phyloP scores from a whole-genome alignment of 805 yeast species.

The Suhomyces faveliae region DNA sequence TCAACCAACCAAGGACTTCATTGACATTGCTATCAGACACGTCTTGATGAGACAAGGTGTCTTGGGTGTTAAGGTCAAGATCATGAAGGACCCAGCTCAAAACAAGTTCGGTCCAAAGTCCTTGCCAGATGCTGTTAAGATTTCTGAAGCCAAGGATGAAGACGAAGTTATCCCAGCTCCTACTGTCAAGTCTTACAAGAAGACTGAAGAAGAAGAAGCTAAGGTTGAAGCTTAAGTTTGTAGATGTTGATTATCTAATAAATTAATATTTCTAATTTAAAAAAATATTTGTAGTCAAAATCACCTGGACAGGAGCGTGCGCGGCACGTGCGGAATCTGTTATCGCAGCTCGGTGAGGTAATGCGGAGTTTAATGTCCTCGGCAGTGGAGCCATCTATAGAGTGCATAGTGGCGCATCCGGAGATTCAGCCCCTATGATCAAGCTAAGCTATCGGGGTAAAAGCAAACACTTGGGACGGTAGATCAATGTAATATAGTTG shows the following conservation, averaged over 20 bases:
- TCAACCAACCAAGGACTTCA: constrained; percentile 99
- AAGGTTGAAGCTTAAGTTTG: constrained; percentile 12
- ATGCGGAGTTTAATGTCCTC: not conserved
- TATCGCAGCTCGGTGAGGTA: not conserved
- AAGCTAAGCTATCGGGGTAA: not conserved
- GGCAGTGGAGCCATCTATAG: not conserved
- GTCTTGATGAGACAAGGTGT: constrained; percentile 99
- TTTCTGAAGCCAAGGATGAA: constrained; percentile 94
- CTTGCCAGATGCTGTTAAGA: constrained; percentile 92
- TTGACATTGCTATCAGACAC: constrained; percentile 99
- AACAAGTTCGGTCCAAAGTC: constrained; percentile 84
- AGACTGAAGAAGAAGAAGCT: constrained; percentile 32
- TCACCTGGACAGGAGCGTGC: not conserved
- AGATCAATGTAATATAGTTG: not conserved
- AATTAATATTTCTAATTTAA: constrained; percentile 3
- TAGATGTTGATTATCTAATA: constrained; percentile 2
- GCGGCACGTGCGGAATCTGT: not conserved
- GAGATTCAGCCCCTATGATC: not conserved
- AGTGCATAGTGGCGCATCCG: not conserved
- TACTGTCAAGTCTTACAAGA: constrained; percentile 70
- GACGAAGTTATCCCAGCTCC: constrained; percentile 72
- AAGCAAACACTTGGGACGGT: not conserved
- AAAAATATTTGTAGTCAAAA: not conserved
- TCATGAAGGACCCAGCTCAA: constrained; percentile 97
- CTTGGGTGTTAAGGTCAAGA: constrained; percentile 98